These are phyloP conservation scores for Entomortierella parvispora DNA, from an alignment of 192 early-diverging fungal species.

Conservation along the genomic window DNA sequence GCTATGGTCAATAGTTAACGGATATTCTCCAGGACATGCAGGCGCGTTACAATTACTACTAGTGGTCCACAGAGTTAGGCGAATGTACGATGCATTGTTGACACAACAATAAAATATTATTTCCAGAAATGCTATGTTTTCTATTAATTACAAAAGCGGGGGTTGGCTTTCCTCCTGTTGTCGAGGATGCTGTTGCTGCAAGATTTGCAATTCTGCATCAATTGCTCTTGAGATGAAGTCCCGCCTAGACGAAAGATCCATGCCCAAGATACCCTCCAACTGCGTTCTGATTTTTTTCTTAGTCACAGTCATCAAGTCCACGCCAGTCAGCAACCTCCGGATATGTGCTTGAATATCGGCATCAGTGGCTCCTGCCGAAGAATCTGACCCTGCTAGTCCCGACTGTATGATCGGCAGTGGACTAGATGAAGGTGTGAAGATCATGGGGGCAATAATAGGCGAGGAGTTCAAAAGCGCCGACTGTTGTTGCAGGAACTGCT, in stretches of 20 bases:
- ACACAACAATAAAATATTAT: too few relatives aligned
- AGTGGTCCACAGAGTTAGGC: too few relatives aligned
- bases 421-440: too few relatives aligned
- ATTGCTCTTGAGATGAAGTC: conserved; percentile 80
- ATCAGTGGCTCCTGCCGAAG: conserved; percentile 71
- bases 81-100: too few relatives aligned
- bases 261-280: conserved; percentile 69
- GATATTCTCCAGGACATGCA: conserved; percentile 50
- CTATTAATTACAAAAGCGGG: not conserved
- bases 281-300: conserved; percentile 86
- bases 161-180: not conserved
- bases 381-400: conserved; percentile 23
- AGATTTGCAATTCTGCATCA: conserved; percentile 58
- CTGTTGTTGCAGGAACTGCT: conserved; percentile 5
- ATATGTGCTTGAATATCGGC: conserved; percentile 80
- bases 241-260: conserved; percentile 70
- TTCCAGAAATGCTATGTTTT: too few relatives aligned
- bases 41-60: conserved; percentile 37
- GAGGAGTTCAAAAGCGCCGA: conserved; percentile 1
- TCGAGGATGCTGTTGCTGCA: conserved; percentile 5
- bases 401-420: too few relatives aligned
- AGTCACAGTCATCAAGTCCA: conserved; percentile 79
- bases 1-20: conserved; percentile 25
- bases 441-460: too few relatives aligned
- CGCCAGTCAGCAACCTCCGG: conserved; percentile 71